A percentile compares a stretch with the other conserved stretches of the same genome.
phyloP scores from a whole-genome alignment of 2,329 filamentous ascomycete species.

The Botrytis paeoniae region DNA sequence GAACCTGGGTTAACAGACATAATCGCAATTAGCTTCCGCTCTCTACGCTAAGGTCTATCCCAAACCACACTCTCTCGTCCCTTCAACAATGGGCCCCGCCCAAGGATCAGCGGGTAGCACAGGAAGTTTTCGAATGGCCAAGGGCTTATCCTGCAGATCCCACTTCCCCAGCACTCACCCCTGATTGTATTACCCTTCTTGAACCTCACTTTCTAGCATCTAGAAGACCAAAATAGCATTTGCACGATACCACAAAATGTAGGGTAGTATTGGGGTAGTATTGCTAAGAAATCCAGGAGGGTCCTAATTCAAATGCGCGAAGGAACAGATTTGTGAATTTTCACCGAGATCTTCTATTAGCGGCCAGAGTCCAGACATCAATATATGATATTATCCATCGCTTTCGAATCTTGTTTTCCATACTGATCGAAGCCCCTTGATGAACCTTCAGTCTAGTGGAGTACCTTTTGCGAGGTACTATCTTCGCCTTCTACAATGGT shows the following conservation, averaged over 20 bases:
- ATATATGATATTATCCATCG: not conserved
- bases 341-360: not conserved
- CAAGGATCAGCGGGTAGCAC: not conserved
- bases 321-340: not conserved
- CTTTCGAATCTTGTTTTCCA: not conserved
- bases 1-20: not conserved
- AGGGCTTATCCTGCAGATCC: not conserved
- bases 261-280: not conserved
- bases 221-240: not conserved
- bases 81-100: not conserved
- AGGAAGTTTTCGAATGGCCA: not conserved
- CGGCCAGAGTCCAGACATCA: not conserved
- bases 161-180: not conserved
- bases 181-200: not conserved
- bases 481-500: slow-evolving; percentile 33
- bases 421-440: not conserved
- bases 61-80: not conserved
- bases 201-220: not conserved
- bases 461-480: not conserved
- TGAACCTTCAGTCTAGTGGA: not conserved
- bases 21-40: not conserved
- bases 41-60: not conserved
- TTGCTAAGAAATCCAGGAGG: not conserved
- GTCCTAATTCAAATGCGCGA: not conserved
- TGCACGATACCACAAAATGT: not conserved